Evolutionary conservation across 495 filamentous ascomycete species (phyloP).

Genomic region (Ramalina intermedia): DNA sequence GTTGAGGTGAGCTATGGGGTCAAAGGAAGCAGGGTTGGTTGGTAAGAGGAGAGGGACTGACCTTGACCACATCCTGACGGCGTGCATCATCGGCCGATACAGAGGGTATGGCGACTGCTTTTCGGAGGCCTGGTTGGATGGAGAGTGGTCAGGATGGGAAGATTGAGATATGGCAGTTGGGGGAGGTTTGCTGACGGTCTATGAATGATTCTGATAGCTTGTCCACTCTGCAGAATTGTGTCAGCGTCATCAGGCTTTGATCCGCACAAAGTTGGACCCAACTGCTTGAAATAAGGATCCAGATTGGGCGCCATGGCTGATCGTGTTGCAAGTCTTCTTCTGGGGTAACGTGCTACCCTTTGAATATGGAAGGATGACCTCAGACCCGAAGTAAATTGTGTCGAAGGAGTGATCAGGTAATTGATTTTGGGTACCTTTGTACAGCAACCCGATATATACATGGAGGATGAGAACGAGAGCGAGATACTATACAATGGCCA

Average conservation of each 20-base stretch:
- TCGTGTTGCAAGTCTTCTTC: not conserved
- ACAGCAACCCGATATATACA: no score
- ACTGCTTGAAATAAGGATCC: constrained; percentile 73
- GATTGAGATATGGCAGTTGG: not conserved
- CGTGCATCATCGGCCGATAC: constrained; percentile 81
- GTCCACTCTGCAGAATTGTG: constrained; percentile 47
- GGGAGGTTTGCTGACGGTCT: constrained; percentile 41
- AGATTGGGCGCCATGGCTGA: constrained; percentile 70
- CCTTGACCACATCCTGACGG: constrained; percentile 72
- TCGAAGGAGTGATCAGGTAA: no score
- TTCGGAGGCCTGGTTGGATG: constrained; percentile 43
- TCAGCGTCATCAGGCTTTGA: not conserved
- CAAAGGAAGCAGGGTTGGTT: no score
- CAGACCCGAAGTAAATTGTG: not conserved
- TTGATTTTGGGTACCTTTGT: no score
- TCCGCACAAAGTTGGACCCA: constrained; percentile 14
- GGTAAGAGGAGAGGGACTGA: constrained; percentile 17
- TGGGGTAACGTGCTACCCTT: not conserved
- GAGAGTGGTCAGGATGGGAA: not conserved
- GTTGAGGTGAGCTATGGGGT: not conserved
- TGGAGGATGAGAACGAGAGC: no score
- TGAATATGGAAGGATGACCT: no score
- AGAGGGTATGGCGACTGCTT: constrained; percentile 92
- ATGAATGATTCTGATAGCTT: constrained; percentile 68
- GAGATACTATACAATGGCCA: no score